Evolutionary conservation across 768 basidiomycete species (phyloP).

Genomic region (Tephrocybe sp.): DNA sequence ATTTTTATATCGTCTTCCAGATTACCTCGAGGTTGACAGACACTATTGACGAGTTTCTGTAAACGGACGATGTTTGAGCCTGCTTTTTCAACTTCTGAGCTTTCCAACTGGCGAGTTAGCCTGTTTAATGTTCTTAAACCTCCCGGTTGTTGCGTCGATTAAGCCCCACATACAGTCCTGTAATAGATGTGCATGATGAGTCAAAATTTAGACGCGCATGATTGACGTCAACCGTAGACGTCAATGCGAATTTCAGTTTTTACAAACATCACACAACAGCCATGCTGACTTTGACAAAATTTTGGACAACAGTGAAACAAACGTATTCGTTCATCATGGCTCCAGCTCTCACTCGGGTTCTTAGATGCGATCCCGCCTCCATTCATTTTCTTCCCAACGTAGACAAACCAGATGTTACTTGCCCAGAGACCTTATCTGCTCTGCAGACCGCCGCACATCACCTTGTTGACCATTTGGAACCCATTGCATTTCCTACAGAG

Average conservation of each 20-base stretch:
- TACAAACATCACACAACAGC: conserved; percentile 14
- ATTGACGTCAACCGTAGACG: neutral
- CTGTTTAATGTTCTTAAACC: no score
- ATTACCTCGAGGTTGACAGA: no score
- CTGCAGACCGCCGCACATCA: conserved; percentile 56
- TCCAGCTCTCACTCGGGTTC: conserved; percentile 34
- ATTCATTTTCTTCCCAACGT: conserved; percentile 52
- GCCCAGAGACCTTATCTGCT: conserved; percentile 49
- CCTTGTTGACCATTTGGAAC: conserved; percentile 46
- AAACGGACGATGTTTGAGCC: no score
- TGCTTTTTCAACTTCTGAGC: no score
- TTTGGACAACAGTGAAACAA: conserved; percentile 30
- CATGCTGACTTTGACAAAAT: conserved; percentile 20
- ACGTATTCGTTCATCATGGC: conserved; percentile 24
- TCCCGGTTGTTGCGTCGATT: no score
- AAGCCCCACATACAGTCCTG: no score
- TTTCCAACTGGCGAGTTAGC: no score
- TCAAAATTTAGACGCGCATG: neutral
- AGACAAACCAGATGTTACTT: conserved; percentile 49
- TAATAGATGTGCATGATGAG: no score
- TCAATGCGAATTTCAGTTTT: neutral
- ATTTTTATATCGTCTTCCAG: no score
- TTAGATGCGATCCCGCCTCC: conserved; percentile 62
- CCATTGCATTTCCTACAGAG: conserved; percentile 94
- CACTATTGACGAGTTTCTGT: no score